Percentiles rank a stretch among this genome's conserved stretches.
These are phyloP conservation scores for Coleophoma cylindrospora DNA, from an alignment of 2,329 filamentous ascomycete genomes.

Conservation along the genomic window DNA sequence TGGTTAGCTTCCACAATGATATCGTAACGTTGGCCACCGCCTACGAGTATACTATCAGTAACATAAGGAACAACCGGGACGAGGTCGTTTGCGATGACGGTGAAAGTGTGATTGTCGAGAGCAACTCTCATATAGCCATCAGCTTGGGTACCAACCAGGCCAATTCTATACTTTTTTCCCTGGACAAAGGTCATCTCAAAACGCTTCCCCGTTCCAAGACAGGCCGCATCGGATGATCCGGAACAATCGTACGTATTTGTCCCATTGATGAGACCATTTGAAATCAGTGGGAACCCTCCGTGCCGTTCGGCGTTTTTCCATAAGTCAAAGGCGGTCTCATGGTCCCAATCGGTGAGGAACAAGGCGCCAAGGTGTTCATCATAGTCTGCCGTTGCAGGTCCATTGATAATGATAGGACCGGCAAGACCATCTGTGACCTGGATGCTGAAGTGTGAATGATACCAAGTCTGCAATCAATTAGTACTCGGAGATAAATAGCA, in stretches of 20 bases:
- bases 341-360: conserved; percentile 9
- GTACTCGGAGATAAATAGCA: no score
- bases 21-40: conserved; percentile 34
- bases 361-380: conserved; percentile 8
- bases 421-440: conserved; percentile 45
- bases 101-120: conserved; percentile 49
- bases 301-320: conserved; percentile 3
- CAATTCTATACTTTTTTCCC: conserved; percentile 35
- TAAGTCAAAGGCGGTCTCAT: conserved; percentile 4
- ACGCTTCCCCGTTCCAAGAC: conserved; percentile 26
- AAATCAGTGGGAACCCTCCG: conserved; percentile 4
- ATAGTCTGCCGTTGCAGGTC: conserved; percentile 1
- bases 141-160: conserved; percentile 38
- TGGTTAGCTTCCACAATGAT: conserved; percentile 31
- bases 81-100: conserved; percentile 48
- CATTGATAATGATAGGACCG: conserved; percentile 51
- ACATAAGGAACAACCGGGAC: conserved; percentile 49
- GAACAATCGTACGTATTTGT: not conserved
- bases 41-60: conserved; percentile 35
- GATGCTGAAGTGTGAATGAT: conserved; percentile 49
- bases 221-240: conserved; percentile 14
- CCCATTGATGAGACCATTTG: conserved; percentile 9
- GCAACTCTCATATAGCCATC: conserved; percentile 35
- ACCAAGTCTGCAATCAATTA: conserved; percentile 22
- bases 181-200: conserved; percentile 27